A percentile compares a stretch with the other conserved stretches of the same genome.
Conservation (phyloP, 805 yeast species). For the Saturnispora silvae region DNA sequence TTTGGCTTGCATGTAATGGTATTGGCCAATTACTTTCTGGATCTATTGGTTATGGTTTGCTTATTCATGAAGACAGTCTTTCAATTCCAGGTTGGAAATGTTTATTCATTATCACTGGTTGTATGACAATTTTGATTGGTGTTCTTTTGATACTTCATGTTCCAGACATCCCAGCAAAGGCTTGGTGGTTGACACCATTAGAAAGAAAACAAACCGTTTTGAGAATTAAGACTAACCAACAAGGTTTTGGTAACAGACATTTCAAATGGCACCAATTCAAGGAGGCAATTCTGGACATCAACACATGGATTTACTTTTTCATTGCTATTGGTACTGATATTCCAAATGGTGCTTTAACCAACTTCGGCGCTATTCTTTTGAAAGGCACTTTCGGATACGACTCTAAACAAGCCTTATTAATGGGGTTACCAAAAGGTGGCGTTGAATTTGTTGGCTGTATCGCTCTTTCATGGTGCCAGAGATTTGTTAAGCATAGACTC, state of each 20-base stretch:
- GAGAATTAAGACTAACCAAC: slow-evolving; percentile 27
- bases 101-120: slow-evolving; percentile 42
- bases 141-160: slow-evolving; percentile 27
- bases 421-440: slow-evolving; percentile 21
- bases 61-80: slow-evolving; percentile 22
- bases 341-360: slow-evolving; percentile 26
- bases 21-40: slow-evolving; percentile 8
- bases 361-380: slow-evolving; percentile 33
- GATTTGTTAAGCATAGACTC: slow-evolving; percentile 19
- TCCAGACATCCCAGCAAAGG: slow-evolving; percentile 44
- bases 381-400: slow-evolving; percentile 23
- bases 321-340: slow-evolving; percentile 21
- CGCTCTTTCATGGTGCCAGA: slow-evolving; percentile 22
- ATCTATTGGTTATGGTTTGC: slow-evolving; percentile 16
- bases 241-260: slow-evolving; percentile 29
- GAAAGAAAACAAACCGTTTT: slow-evolving; percentile 32
- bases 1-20: slow-evolving; percentile 28
- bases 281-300: slow-evolving; percentile 36
- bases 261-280: slow-evolving; percentile 34
- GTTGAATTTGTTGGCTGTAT: slow-evolving; percentile 24
- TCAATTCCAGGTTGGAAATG: slow-evolving; percentile 32
- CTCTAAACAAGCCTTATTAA: slow-evolving; percentile 17
- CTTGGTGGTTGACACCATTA: slow-evolving; percentile 30
- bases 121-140: slow-evolving; percentile 33
- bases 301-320: slow-evolving; percentile 28